Percentiles rank a stretch among this genome's conserved stretches.
Evolutionary conservation across 768 basidiomycete genomes (phyloP).

Genomic region (Cyathus striatus): DNA sequence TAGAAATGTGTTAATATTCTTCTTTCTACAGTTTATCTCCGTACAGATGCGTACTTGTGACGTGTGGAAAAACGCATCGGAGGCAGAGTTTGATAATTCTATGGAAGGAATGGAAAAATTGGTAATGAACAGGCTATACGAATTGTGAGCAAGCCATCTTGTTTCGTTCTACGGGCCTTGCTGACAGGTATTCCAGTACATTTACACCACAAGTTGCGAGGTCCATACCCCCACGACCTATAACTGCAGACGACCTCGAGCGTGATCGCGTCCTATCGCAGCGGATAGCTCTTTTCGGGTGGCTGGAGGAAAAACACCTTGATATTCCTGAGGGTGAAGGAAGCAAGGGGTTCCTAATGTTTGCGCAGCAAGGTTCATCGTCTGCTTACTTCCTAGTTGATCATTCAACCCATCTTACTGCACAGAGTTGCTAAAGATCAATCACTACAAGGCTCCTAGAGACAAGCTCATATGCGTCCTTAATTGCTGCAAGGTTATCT

Average conservation of each 20-base stretch:
- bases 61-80: constrained; percentile 73
- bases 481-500: constrained; percentile 99
- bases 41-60: constrained; percentile 82
- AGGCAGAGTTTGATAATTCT: constrained; percentile 91
- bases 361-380: constrained; percentile 76
- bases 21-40: constrained; percentile 69
- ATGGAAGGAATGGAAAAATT: constrained; percentile 99
- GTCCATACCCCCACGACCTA: constrained; percentile 61
- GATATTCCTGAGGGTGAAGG: constrained; percentile 81
- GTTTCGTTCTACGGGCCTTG: constrained; percentile 1
- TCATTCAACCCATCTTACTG: neutral
- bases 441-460: constrained; percentile 97
- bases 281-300: constrained; percentile 84
- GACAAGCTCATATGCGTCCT: constrained; percentile 97
- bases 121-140: constrained; percentile 97
- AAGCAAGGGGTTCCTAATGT: constrained; percentile 78
- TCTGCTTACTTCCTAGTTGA: neutral
- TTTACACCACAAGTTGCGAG: constrained; percentile 83
- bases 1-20: constrained; percentile 6
- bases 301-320: constrained; percentile 86
- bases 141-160: constrained; percentile 60
- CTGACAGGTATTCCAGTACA: constrained; percentile 51
- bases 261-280: constrained; percentile 88
- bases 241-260: constrained; percentile 95
- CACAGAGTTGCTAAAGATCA: constrained; percentile 89